Evolutionary conservation across 164 flowering plant species (phyloP).

Genomic region (Amborella trichopoda): DNA sequence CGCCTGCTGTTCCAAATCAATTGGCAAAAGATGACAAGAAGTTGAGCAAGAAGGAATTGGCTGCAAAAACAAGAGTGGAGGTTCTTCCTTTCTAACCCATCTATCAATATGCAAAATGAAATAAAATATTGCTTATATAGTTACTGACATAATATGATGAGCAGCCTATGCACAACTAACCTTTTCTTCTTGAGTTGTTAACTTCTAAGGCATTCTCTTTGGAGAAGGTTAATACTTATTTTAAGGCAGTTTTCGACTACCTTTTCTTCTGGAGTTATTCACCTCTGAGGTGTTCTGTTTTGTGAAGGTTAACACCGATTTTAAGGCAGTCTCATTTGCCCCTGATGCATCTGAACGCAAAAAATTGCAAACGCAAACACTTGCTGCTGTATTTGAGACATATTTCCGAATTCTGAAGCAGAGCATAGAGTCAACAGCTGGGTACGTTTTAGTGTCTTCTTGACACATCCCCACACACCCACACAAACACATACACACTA

Average conservation of each 20-base stretch:
- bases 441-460: too few species aligned
- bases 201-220: too few species aligned
- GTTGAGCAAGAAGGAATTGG: slow-evolving; percentile 42
- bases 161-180: too few species aligned
- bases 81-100: slow-evolving; percentile 23
- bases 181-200: too few species aligned
- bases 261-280: background rate
- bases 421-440: slow-evolving; percentile 27
- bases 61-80: slow-evolving; percentile 65
- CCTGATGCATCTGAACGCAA: slow-evolving; percentile 46
- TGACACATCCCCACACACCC: too few species aligned
- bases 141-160: too few species aligned
- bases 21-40: slow-evolving; percentile 38
- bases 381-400: slow-evolving; percentile 78
- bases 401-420: slow-evolving; percentile 80
- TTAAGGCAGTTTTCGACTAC: background rate
- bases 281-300: slow-evolving; percentile 5
- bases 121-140: too few species aligned
- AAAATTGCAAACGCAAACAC: slow-evolving; percentile 70
- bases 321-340: slow-evolving; percentile 52
- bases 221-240: background rate
- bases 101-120: too few species aligned
- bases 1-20: slow-evolving; percentile 28
- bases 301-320: slow-evolving; percentile 69
- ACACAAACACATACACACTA: too few species aligned